Base-by-base conservation (phyloP, 805 yeast species). In the Lachancea thermotolerans region DNA sequence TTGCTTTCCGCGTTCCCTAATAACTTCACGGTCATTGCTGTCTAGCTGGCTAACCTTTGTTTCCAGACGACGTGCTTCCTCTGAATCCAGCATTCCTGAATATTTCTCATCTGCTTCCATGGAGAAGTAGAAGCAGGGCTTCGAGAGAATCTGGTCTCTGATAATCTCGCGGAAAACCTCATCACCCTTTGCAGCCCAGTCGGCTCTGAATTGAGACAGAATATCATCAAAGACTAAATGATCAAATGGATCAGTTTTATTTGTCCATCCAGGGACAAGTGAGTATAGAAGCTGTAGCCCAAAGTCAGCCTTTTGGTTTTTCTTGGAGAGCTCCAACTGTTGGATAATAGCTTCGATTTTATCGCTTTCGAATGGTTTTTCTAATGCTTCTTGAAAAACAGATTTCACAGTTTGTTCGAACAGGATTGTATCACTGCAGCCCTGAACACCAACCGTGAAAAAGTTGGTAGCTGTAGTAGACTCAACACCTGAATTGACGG, bases 401-500 rank as follows among this genome's bases (percentile, higher is more conserved):
- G 66, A 62, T 14, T 60, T 49, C 5, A 87, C 72, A 3, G 71
- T 70, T 0, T 55, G 52, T 48, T 78, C 78, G 39, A 90, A 71
- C 2, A 54, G 58, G 1, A 61, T 60, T 14, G 72, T 50, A n/a
- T 75, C 71, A 16, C 72, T 75, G 35, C 88, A 68, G 3, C 95
- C 96, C 59, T 85, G 91, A 14, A 86, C 70, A 4, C 99, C 99
- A 43, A 93, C 69, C 2, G 95, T 84, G 59, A 91, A 83, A 43
- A 89, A 71, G 47, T 85, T 78, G 36, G 78, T 74, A 0, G 86
- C 82, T 2, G 96, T 85, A 42, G 86, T 79, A 1, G 85, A 74
- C 48, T 91, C 97, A 44, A 87, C 70, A 1, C 99, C 99, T 0
- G 95, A 72, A 59, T 93, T 93, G 4, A 88, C 85, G 0, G 91